Percentiles rank a stretch among this genome's conserved stretches.
phyloP scores from a whole-genome alignment of 805 yeast species.

The Suhomyces canberraensis region DNA sequence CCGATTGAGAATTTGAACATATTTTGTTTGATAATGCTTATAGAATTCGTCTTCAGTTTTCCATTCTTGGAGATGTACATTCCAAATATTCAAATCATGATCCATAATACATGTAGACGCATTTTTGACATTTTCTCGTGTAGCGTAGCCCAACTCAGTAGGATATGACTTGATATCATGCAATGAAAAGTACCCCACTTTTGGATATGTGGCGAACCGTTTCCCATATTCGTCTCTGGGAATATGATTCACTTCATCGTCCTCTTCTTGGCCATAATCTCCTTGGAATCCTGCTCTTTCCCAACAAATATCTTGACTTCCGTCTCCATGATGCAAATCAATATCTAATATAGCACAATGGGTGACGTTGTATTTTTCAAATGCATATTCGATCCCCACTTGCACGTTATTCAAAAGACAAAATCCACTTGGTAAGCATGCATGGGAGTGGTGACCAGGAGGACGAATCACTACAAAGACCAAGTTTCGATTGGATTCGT shows the following conservation, averaged over 20 bases:
- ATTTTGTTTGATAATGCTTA: conserved; percentile 55
- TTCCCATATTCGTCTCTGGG: conserved; percentile 50
- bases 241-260: conserved; percentile 35
- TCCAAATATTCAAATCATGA: conserved; percentile 80
- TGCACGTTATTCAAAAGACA: conserved; percentile 81
- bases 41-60: conserved; percentile 61
- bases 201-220: conserved; percentile 45
- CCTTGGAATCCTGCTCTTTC: conserved; percentile 61
- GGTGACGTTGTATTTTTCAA: conserved; percentile 56
- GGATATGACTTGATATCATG: conserved; percentile 88
- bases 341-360: conserved; percentile 82
- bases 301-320: conserved; percentile 85
- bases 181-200: conserved; percentile 76
- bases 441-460: conserved; percentile 86
- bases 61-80: conserved; percentile 73
- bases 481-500: conserved; percentile 26
- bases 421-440: conserved; percentile 81
- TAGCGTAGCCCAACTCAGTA: conserved; percentile 74
- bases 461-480: conserved; percentile 73
- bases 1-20: conserved; percentile 57
- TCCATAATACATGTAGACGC: conserved; percentile 79
- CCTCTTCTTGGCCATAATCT: conserved; percentile 47
- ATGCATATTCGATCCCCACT: conserved; percentile 76
- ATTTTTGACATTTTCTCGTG: conserved; percentile 63
- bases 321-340: conserved; percentile 88